These are phyloP conservation scores for Diaporthe humulicola DNA, from an alignment of 2,329 filamentous ascomycete genomes.

Conservation along the genomic window DNA sequence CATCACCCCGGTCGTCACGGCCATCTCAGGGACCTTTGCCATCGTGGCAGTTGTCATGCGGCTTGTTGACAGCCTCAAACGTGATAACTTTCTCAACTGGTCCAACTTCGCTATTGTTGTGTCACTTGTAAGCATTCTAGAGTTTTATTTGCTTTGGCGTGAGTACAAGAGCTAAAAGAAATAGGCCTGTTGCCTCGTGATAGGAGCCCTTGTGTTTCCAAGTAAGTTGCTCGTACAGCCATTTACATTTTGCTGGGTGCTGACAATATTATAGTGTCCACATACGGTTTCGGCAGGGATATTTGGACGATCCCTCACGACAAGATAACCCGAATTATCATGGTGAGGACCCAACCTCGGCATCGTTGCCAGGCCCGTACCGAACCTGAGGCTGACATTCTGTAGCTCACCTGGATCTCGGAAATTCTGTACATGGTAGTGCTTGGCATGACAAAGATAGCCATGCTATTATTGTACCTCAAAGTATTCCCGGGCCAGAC, in stretches of 20 bases:
- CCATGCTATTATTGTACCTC: constrained; percentile 16
- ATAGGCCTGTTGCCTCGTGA: background rate
- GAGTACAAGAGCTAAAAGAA: background rate
- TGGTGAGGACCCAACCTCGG: background rate
- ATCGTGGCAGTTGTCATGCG: background rate
- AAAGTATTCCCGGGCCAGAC: constrained; percentile 7
- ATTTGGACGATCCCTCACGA: constrained; percentile 18
- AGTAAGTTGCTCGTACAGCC: background rate
- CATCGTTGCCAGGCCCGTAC: background rate
- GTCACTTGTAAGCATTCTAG: constrained; percentile 5
- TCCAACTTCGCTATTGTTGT: background rate
- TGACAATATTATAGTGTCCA: background rate
- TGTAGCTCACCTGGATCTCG: constrained; percentile 19
- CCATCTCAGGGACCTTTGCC: background rate
- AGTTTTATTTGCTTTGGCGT: background rate
- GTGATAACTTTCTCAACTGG: constrained; percentile 6
- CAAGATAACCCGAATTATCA: background rate
- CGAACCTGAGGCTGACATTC: background rate
- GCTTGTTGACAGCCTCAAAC: constrained; percentile 9
- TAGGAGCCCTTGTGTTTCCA: background rate
- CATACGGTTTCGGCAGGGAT: constrained; percentile 13
- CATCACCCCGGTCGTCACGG: background rate
- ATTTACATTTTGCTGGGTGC: background rate
- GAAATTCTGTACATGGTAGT: constrained; percentile 10
- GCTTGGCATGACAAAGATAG: background rate